Base-by-base conservation (phyloP, 352 stramenopile species). In the Globisporangium nagaii region DNA sequence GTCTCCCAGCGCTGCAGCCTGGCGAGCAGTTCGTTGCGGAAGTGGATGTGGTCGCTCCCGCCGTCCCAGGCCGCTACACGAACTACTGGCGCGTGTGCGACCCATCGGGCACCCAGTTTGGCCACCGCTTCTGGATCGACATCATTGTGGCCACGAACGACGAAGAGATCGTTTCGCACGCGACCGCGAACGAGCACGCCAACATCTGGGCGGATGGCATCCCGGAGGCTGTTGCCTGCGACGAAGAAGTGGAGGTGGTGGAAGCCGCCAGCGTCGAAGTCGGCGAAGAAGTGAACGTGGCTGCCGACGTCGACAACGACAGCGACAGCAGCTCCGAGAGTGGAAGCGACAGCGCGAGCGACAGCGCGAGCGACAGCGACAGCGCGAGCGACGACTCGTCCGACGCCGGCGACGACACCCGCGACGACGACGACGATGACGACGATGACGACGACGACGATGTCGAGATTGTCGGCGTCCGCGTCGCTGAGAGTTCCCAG, bases 51-150 rank as follows among this genome's bases (percentile, higher is more conserved):
- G 47, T 61, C 11, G 62, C 68, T 0, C 70, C 73, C 0, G 58
- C 49, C 4, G 15, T 62, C 5, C 54, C 68, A 39, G 73, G 82
- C 2, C 81, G 87, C 9, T 95, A 94, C 73, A 93, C 86, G 27
- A 80, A 82, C 19, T 95, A 95, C 67, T 96, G 86, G 82, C 85
- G 87, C 20, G 60, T 96, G 34, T 83, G 75, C 48, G 88, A 76
- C 5, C 63, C 80, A 9, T 74, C 88, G n/a, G 82, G 81, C 48
- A 88, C 81, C 24, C 79, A 80, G 41, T 96, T 96, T 55, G 87
- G 87, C 0, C 85, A 96, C 50, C 79, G 85, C 8, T 80, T 96
- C 35, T 96, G 87, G 87, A 79, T 95, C 25, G 85, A 96, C 55
- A 78, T 96, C 41, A 90, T 83, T 30, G 83, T 94, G 4, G 45